phyloP scores from a whole-genome alignment of 129 eudicot species.

The Chrysanthemum seticuspe region DNA sequence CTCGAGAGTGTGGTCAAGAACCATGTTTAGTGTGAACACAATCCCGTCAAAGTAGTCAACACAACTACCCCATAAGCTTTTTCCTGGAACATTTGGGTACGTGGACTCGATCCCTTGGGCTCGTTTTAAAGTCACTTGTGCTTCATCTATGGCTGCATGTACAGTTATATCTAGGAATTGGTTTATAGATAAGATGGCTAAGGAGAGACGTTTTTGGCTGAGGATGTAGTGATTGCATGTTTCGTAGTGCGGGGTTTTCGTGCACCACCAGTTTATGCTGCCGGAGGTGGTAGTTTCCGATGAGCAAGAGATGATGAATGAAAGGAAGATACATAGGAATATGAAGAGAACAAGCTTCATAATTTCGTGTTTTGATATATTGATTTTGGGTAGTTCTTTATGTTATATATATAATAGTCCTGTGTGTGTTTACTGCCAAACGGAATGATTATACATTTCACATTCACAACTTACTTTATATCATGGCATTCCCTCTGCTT shows the following conservation, averaged over 20 bases:
- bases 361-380: not conserved
- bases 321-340: not conserved
- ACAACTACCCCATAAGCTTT: conserved; percentile 30
- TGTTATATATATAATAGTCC: too few relatives aligned
- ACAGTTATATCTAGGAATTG: conserved; percentile 17
- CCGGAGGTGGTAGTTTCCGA: conserved; percentile 17
- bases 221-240: conserved; percentile 16
- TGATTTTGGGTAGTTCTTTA: not conserved
- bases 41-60: conserved; percentile 26
- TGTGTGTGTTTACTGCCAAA: too few relatives aligned
- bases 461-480: too few relatives aligned
- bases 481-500: too few relatives aligned
- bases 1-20: conserved; percentile 16
- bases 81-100: conserved; percentile 27
- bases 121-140: conserved; percentile 5
- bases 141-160: conserved; percentile 19
- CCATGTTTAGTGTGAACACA: conserved; percentile 29
- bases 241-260: conserved; percentile 26
- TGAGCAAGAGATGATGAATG: conserved; percentile 26
- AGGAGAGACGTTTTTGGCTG: not conserved
- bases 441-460: too few relatives aligned
- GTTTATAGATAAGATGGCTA: not conserved
- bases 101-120: conserved; percentile 20
- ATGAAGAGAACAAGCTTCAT: conserved; percentile 5
- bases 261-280: conserved; percentile 32